phyloP scores from a whole-genome alignment of 2,329 filamentous ascomycete genomes.

The Aotearoamyces nothofagi region DNA sequence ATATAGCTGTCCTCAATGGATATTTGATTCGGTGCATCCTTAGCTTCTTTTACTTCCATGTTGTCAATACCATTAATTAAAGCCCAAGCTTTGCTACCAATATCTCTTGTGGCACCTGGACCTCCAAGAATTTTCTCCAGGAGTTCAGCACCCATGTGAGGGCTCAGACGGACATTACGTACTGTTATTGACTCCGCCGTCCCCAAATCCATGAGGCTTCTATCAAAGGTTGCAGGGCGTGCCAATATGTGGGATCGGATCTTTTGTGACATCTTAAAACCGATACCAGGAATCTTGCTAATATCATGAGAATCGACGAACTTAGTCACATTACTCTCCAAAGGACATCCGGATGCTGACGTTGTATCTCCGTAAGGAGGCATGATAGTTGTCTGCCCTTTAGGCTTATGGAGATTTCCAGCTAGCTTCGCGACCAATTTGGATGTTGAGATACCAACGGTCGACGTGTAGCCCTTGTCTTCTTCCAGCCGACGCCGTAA shows the following conservation, averaged over 20 bases:
- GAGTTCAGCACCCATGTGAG: constrained; percentile 43
- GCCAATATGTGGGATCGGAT: constrained; percentile 45
- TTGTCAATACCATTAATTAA: constrained; percentile 71
- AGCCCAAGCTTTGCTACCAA: constrained; percentile 59
- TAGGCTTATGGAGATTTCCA: constrained; percentile 73
- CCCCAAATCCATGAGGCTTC: constrained; percentile 29
- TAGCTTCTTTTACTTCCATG: constrained; percentile 55
- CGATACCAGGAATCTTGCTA: constrained; percentile 72
- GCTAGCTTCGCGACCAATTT: constrained; percentile 78
- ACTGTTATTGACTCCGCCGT: constrained; percentile 46
- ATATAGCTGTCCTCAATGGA: constrained; percentile 90
- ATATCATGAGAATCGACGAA: constrained; percentile 70
- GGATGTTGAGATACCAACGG: constrained; percentile 75
- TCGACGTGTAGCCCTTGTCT: constrained; percentile 71
- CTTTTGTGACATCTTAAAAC: constrained; percentile 59
- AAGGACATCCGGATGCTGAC: too few species aligned
- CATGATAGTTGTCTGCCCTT: constrained; percentile 71
- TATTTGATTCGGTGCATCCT: constrained; percentile 68
- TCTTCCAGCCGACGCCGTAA: constrained; percentile 59
- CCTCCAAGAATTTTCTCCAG: constrained; percentile 58
- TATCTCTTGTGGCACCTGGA: constrained; percentile 53
- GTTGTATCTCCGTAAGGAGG: constrained; percentile 32
- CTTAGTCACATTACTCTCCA: constrained; percentile 33
- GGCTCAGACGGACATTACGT: constrained; percentile 44
- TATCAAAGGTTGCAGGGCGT: constrained; percentile 23